Percentiles rank a stretch among this genome's conserved stretches.
These are phyloP conservation scores for Ophiostoma himal-ulmi DNA, from an alignment of 2,329 filamentous ascomycete species.

Conservation along the genomic window DNA sequence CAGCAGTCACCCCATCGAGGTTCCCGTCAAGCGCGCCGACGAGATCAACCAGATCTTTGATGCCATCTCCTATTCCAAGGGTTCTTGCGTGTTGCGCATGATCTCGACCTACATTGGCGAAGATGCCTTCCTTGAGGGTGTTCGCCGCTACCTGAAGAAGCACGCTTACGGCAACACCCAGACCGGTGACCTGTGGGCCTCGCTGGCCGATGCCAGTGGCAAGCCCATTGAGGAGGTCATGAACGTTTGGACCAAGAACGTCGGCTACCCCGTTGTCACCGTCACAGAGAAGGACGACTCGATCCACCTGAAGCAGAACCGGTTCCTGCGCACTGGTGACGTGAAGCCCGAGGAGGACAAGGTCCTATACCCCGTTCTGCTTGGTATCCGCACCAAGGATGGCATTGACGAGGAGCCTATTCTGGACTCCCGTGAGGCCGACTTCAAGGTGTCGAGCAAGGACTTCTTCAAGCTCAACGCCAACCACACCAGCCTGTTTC, in stretches of 20 bases:
- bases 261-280: conserved; percentile 85
- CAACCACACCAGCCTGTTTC: conserved; percentile 87
- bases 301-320: conserved; percentile 88
- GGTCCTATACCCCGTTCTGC: conserved; percentile 81
- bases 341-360: conserved; percentile 89
- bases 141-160: conserved; percentile 86
- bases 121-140: conserved; percentile 85
- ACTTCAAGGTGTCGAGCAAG: conserved; percentile 68
- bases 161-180: conserved; percentile 95
- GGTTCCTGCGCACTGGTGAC: conserved; percentile 86
- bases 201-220: conserved; percentile 79
- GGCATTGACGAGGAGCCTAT: conserved; percentile 73
- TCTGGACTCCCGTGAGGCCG: conserved; percentile 62
- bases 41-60: conserved; percentile 99
- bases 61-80: conserved; percentile 95
- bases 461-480: conserved; percentile 98
- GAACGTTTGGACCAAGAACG: conserved; percentile 94
- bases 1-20: conserved; percentile 94
- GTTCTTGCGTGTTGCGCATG: conserved; percentile 93
- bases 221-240: conserved; percentile 88
- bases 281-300: conserved; percentile 70
- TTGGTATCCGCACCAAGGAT: conserved; percentile 77
- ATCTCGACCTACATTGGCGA: conserved; percentile 93
- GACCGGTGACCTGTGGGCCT: conserved; percentile 85
- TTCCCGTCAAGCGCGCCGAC: conserved; percentile 88